Base-by-base conservation (phyloP, 78 protist species). In the Pigoraptor vietnamica region DNA sequence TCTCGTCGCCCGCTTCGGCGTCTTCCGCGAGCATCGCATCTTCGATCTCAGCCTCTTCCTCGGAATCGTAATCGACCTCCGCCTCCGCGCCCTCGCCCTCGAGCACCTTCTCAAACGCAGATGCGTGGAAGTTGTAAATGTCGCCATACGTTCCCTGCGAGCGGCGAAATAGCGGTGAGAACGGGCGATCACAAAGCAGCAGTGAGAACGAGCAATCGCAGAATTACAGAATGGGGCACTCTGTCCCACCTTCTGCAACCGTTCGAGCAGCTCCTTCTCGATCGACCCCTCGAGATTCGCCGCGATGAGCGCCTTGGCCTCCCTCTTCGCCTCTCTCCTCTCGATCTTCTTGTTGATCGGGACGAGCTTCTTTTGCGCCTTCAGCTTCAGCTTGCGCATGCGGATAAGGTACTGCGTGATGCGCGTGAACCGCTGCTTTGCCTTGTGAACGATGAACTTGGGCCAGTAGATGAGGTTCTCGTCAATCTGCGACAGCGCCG, bases 321-420 rank as follows among this genome's bases (percentile, higher is more conserved):
- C 97, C 37, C 97, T 87, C 36, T 90, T 88, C 38, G 36, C 36
- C 90, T 97, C 98, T 32, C 97, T 92, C 83, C 93, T 48, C 86
- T 98, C 99, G 39, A 94, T 93, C 90, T 96, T 97, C 93, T 95
- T 95, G 89, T 96, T 94, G 48, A 96, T 92, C 14, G 96, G 92
- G 24, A 97, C 97, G 33, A 96, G 92, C 94, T 97, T 93, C 90
- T 84, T 48, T 34, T 67, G 86, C 39, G 94, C 90, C 90, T 95
- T 94, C 56, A 95, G 93, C 87, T 48, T 37, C 39, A 98, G 91
- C 67, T 96, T 95, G 34, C 99, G 92, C 97, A 92, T 95, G 91
- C 99, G 96, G 79, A 97, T 96, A 34, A 98, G 91, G 94, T 96
- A 95, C 93, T 98, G 99, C 29, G 93, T 93, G 83, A 98, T 96